Evolutionary conservation across 257 asterid genomes (phyloP).

Genomic region (Solanum gracilifrons): DNA sequence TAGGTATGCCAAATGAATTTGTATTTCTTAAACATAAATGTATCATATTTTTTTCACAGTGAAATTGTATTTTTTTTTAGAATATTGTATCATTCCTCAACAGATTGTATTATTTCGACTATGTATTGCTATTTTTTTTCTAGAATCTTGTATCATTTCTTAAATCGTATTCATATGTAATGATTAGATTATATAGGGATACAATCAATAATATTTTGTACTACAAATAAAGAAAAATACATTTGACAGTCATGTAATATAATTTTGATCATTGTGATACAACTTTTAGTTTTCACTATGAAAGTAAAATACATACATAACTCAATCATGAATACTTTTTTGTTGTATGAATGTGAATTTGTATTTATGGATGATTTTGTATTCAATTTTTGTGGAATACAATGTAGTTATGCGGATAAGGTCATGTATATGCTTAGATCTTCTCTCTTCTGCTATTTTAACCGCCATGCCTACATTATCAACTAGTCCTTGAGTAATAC

Average conservation of each 20-base stretch:
- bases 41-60: no score
- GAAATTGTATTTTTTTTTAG: no score
- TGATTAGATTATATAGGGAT: no score
- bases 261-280: neutral
- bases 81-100: no score
- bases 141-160: no score
- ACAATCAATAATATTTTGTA: neutral
- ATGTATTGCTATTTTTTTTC: neutral
- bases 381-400: neutral
- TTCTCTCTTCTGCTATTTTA: no score
- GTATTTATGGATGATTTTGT: neutral
- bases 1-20: neutral
- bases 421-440: neutral
- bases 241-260: neutral
- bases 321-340: neutral
- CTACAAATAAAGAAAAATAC: no score
- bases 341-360: neutral
- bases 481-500: neutral
- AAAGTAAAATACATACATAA: neutral
- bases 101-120: neutral
- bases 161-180: no score
- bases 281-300: neutral
- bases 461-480: neutral
- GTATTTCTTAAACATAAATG: neutral
- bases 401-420: neutral